Evolutionary conservation across 192 early-diverging fungal species (phyloP).

Genomic region (Coemansia sp.): DNA sequence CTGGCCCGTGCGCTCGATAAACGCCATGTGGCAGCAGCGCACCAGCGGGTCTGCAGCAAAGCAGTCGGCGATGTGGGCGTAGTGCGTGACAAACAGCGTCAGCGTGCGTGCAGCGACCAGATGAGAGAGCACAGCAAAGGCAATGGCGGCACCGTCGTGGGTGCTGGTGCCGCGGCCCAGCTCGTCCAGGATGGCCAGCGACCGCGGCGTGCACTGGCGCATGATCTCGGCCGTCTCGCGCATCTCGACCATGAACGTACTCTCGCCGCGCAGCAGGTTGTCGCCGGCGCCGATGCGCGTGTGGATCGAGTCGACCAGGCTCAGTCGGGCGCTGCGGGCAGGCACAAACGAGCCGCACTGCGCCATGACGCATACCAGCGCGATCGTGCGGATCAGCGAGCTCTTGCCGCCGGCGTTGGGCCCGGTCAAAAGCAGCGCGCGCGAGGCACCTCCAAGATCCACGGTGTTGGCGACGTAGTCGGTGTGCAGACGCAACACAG

Average conservation of each 20-base stretch:
- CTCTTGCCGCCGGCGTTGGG: slow-evolving; percentile 99
- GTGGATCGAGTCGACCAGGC: slow-evolving; percentile 89
- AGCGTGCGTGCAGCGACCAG: slow-evolving; percentile 75
- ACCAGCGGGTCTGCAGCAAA: slow-evolving; percentile 31
- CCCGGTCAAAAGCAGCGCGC: slow-evolving; percentile 87
- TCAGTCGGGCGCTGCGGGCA: slow-evolving; percentile 67
- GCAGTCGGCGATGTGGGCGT: slow-evolving; percentile 74
- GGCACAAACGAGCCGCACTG: slow-evolving; percentile 94
- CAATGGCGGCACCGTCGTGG: slow-evolving; percentile 96
- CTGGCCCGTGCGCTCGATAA: slow-evolving; percentile 62
- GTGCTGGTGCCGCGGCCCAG: slow-evolving; percentile 96
- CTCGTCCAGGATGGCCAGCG: slow-evolving; percentile 95
- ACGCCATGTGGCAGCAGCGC: slow-evolving; percentile 44
- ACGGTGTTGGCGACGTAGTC: slow-evolving; percentile 93
- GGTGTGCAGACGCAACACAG: slow-evolving; percentile 32
- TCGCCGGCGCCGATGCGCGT: slow-evolving; percentile 97
- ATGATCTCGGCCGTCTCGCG: slow-evolving; percentile 91
- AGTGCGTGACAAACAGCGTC: slow-evolving; percentile 94
- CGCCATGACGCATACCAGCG: slow-evolving; percentile 91
- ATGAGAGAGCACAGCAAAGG: slow-evolving; percentile 85
- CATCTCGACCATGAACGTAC: slow-evolving; percentile 96
- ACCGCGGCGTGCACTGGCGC: slow-evolving; percentile 78
- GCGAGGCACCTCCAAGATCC: slow-evolving; percentile 59
- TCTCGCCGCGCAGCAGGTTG: slow-evolving; percentile 88
- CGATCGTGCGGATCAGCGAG: slow-evolving; percentile 89